These are phyloP conservation scores for Boletus eberwhitei DNA, from an alignment of 768 basidiomycete species.

Conservation along the genomic window DNA sequence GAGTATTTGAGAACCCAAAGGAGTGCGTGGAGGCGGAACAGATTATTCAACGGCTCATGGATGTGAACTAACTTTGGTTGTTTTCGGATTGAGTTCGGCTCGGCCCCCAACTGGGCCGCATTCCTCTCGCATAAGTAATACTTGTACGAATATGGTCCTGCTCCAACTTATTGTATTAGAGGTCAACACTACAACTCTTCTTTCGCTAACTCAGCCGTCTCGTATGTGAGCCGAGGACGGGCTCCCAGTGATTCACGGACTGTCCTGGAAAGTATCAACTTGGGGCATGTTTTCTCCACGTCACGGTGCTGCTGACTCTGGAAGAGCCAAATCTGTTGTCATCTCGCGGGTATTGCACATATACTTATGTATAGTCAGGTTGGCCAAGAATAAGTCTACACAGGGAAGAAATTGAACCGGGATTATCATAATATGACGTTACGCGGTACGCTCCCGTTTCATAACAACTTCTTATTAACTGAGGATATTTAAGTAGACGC, in stretches of 20 bases:
- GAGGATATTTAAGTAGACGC: no score
- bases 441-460: background rate
- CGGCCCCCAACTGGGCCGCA: background rate
- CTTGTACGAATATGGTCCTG: background rate
- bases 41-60: constrained; percentile 31
- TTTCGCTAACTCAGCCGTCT: no score
- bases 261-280: background rate
- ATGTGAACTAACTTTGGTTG: background rate
- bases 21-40: constrained; percentile 65
- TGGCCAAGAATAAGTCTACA: constrained; percentile 7
- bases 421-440: no score
- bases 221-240: no score
- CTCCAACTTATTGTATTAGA: no score
- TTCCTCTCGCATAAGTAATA: background rate
- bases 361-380: background rate
- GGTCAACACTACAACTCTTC: no score
- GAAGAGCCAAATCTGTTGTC: background rate
- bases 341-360: constrained; percentile 6
- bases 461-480: no score
- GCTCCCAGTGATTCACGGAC: background rate
- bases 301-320: background rate
- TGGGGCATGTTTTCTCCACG: background rate
- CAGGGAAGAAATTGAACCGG: background rate
- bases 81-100: background rate
- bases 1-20: constrained; percentile 63